Conservation (phyloP, 257 asterid species). For the Penstemon eatonii region DNA sequence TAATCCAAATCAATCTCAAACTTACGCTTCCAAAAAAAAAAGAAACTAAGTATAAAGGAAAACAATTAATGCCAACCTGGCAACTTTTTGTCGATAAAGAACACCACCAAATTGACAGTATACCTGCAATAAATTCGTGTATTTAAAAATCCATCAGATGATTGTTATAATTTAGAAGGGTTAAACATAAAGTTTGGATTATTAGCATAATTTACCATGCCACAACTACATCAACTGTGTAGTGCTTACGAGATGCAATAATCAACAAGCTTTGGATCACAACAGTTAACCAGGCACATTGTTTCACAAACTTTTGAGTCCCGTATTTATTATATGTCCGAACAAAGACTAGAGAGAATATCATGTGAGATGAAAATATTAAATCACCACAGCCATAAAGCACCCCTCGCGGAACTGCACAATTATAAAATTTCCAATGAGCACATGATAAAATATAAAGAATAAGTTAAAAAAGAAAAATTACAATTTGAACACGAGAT, state of each 20-base stretch:
- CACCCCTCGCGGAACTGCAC: conserved; percentile 86
- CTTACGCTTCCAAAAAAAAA: background rate
- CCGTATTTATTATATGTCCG: conserved; percentile 89
- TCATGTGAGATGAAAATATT: conserved; percentile 98
- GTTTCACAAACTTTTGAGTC: conserved; percentile 68
- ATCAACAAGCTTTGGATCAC: conserved; percentile 87
- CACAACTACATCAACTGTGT: conserved; percentile 89
- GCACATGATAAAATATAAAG: background rate
- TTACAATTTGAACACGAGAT: conserved; percentile 4
- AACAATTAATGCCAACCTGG: conserved; percentile 55
- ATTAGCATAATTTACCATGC: conserved; percentile 66
- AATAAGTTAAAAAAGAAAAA: background rate
- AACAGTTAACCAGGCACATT: conserved; percentile 74
- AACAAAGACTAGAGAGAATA: conserved; percentile 90
- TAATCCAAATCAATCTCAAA: conserved; percentile 11
- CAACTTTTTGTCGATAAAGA: conserved; percentile 80
- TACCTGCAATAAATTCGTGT: conserved; percentile 52
- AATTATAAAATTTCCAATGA: conserved; percentile 19
- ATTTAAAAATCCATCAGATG: background rate
- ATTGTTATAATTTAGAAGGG: background rate
- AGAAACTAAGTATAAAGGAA: background rate
- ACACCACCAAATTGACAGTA: conserved; percentile 91
- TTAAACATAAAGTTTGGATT: background rate
- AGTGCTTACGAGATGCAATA: conserved; percentile 92
- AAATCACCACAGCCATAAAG: conserved; percentile 97